Percentiles rank a stretch among this genome's conserved stretches.
phyloP scores from a whole-genome alignment of 2,329 filamentous ascomycete species.

The Nigrograna mackinnonii region DNA sequence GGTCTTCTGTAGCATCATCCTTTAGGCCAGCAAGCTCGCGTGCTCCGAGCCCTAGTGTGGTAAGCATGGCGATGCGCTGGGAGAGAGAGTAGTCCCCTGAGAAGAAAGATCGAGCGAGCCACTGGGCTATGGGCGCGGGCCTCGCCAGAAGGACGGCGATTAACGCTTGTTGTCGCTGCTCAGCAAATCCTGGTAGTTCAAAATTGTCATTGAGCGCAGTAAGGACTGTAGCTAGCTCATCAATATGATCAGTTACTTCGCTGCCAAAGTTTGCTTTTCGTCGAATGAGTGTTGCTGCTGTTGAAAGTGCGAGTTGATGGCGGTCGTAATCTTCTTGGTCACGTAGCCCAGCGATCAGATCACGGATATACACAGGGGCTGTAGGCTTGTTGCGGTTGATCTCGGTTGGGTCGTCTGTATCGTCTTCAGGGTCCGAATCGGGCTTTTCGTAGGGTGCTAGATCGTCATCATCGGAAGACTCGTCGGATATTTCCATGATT shows the following conservation, averaged over 20 bases:
- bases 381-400: constrained; percentile 81
- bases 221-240: constrained; percentile 77
- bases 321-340: constrained; percentile 84
- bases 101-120: constrained; percentile 85
- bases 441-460: constrained; percentile 81
- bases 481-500: constrained; percentile 58
- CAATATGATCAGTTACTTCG: constrained; percentile 81
- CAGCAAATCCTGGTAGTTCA: constrained; percentile 73
- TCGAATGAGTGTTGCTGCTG: constrained; percentile 79
- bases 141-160: constrained; percentile 79
- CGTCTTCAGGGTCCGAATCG: constrained; percentile 86
- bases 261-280: constrained; percentile 87
- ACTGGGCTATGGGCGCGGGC: constrained; percentile 77
- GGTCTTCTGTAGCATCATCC: constrained; percentile 51
- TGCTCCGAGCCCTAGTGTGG: constrained; percentile 78
- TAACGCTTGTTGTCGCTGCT: constrained; percentile 77
- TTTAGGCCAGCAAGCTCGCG: constrained; percentile 83
- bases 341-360: constrained; percentile 76
- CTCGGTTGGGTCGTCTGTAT: constrained; percentile 88
- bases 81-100: constrained; percentile 88
- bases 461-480: constrained; percentile 59
- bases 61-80: constrained; percentile 80
- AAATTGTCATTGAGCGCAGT: constrained; percentile 84
- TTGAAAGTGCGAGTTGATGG: constrained; percentile 77
- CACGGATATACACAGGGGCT: constrained; percentile 87